phyloP scores from a whole-genome alignment of 352 stramenopile genomes.

The Globisporangium middletonii region DNA sequence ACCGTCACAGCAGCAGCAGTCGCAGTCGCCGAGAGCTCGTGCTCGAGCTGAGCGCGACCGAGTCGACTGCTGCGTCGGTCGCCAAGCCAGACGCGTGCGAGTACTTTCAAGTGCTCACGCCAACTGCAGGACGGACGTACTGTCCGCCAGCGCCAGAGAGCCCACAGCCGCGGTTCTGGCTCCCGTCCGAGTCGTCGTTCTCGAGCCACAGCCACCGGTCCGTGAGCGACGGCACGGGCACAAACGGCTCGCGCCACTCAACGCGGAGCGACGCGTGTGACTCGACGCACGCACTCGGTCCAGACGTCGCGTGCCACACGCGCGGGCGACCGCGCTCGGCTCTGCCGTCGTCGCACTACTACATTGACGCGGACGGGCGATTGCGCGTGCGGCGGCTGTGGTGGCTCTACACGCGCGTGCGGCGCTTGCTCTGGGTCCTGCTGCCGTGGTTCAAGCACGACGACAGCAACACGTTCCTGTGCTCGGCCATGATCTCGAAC shows the following conservation, averaged over 20 bases:
- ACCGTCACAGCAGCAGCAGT: background rate
- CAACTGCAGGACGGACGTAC: constrained; percentile 1
- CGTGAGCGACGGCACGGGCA: constrained; percentile 12
- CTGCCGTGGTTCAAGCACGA: constrained; percentile 59
- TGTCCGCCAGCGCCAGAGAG: background rate
- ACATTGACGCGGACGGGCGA: constrained; percentile 44
- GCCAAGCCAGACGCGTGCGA: constrained; percentile 6
- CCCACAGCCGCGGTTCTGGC: constrained; percentile 6
- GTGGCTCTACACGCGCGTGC: constrained; percentile 49
- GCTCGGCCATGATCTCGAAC: constrained; percentile 67
- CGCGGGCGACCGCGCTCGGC: background rate
- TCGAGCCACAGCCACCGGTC: constrained; percentile 14
- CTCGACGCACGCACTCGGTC: constrained; percentile 1
- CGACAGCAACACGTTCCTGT: constrained; percentile 79
- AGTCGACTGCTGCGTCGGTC: background rate
- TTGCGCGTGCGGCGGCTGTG: constrained; percentile 44
- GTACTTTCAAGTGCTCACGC: constrained; percentile 13
- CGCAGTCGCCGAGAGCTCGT: background rate
- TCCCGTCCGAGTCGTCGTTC: constrained; percentile 13
- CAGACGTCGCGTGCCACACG: background rate
- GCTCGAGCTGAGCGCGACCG: background rate
- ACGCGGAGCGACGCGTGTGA: constrained; percentile 11
- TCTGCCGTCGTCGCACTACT: constrained; percentile 54
- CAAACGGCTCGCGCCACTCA: constrained; percentile 18
- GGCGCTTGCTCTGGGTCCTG: constrained; percentile 37